Evolutionary conservation across 495 filamentous ascomycete species (phyloP).

Genomic region (Penicillium ochrochloron): DNA sequence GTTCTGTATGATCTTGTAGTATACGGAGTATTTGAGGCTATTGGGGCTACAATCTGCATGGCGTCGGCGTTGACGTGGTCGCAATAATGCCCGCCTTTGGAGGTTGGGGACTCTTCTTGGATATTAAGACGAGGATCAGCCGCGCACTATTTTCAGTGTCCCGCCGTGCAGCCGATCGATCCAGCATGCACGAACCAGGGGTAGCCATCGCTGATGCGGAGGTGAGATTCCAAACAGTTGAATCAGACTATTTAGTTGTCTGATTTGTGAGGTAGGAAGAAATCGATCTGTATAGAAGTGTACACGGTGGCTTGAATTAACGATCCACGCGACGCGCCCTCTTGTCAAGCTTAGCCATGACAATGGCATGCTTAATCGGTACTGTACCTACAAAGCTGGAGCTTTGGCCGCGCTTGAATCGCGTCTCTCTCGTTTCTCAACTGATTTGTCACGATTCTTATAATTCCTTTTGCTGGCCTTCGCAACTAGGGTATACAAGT

Average conservation of each 20-base stretch:
- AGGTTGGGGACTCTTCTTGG: not conserved
- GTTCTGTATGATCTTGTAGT: not conserved
- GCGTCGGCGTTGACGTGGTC: not conserved
- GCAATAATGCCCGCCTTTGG: not conserved
- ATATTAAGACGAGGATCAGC: slow-evolving; percentile 9
- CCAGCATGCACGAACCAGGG: slow-evolving; percentile 19
- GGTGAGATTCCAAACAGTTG: not conserved
- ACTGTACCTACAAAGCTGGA: not conserved
- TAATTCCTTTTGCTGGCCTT: not conserved
- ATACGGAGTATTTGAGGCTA: not conserved
- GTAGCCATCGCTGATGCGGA: slow-evolving; percentile 18
- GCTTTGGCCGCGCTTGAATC: not conserved
- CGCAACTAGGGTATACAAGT: not conserved
- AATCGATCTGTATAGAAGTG: not conserved
- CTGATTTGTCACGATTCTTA: not conserved
- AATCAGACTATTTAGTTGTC: not conserved
- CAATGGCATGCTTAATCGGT: not conserved
- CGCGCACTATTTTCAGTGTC: slow-evolving; percentile 16
- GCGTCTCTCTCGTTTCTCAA: not conserved
- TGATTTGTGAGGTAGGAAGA: not conserved
- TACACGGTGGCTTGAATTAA: not conserved
- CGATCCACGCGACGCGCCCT: not conserved
- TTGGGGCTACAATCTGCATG: not conserved
- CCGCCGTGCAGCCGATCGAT: slow-evolving; percentile 14
- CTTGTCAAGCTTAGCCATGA: not conserved